Evolutionary conservation across 768 basidiomycete genomes (phyloP).

Genomic region (Artomyces pyxidatus): DNA sequence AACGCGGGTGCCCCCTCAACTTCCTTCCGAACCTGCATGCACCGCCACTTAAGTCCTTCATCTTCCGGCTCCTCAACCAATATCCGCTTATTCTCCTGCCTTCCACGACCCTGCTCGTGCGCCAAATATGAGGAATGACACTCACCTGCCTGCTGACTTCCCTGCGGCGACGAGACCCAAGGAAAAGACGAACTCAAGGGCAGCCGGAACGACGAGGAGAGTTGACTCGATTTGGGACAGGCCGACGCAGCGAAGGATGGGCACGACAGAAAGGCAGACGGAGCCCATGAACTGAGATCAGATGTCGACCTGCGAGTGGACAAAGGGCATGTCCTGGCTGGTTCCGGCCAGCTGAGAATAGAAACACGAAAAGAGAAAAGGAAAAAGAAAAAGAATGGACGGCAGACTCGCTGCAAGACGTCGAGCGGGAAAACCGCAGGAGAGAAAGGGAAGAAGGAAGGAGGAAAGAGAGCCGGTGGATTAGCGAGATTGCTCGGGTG

Average conservation of each 20-base stretch:
- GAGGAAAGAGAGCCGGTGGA: background rate
- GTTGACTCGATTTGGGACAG: slow-evolving; percentile 39
- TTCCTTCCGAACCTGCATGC: no score
- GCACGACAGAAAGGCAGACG: slow-evolving; percentile 59
- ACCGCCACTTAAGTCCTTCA: no score
- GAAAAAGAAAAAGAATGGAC: slow-evolving; percentile 32
- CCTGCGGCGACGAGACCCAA: slow-evolving; percentile 43
- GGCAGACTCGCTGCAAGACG: slow-evolving; percentile 39
- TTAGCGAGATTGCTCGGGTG: background rate
- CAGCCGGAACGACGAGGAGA: slow-evolving; percentile 53
- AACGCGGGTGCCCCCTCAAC: no score
- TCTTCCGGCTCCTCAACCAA: background rate
- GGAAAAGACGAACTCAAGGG: slow-evolving; percentile 53
- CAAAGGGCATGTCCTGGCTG: slow-evolving; percentile 29
- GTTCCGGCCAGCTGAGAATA: slow-evolving; percentile 20
- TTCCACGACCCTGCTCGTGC: slow-evolving; percentile 9
- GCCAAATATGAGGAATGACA: slow-evolving; percentile 11
- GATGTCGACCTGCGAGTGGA: slow-evolving; percentile 11
- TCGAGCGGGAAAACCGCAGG: background rate
- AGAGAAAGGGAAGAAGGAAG: background rate
- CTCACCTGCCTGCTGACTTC: slow-evolving; percentile 41
- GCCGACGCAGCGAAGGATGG: slow-evolving; percentile 63
- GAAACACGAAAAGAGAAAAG: slow-evolving; percentile 10
- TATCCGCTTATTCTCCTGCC: background rate
- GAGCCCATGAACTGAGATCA: slow-evolving; percentile 14